Evolutionary conservation across 495 filamentous ascomycete genomes (phyloP), one percentile per base, ranked within the genome.

Genomic region (Xylaria nigripes): DNA sequence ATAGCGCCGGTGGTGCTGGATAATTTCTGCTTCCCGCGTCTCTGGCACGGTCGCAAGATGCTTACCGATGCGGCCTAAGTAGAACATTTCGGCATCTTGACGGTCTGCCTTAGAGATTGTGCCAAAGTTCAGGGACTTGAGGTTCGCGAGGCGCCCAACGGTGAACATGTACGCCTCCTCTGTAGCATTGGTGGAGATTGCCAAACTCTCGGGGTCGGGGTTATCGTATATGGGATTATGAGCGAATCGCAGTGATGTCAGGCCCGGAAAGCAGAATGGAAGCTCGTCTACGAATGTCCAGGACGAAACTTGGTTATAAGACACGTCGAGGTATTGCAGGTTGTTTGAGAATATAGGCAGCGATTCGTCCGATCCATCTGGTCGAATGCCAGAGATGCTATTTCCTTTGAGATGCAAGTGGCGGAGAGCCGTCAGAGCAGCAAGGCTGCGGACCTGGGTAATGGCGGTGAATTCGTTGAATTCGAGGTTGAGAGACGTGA

Each of bases 101-200:
- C 93, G 81, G 57, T 96, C 90, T 40, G 82, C 77, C 0, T 67
- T 54, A 0, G 82, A 81, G 58, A 98, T 86, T 3, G 71, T 74
- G 61, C 82, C 85, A 67, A 86, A 94, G 68, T 98, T 97, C 13
- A 98, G 79, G 0, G 70, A 72, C 27, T 79, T 76, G 12, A 94
- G 78, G 6, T 68, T 68, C 2, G 81, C 72, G 1, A 96, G 70
- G 16, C 90, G 86, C n/a, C 86, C 86, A 6, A 95, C 66, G 2
- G 86, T 89, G 29, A 96, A 77, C 86, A 96, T 95, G 70, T 86
- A 91, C 0, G 85, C 82, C 50, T 90, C 85, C 32, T 93, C 88
- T 0, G 78, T 76, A 36, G 53, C 42, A 16, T 64, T 63, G 10
- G 61, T 64, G 8, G 69, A 54, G 10, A 72, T 69, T 50, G 68